Evolutionary conservation across 352 stramenopile genomes (phyloP), one percentile per base, ranked within the genome.

Genomic region (Globisporangium mamillatum): DNA sequence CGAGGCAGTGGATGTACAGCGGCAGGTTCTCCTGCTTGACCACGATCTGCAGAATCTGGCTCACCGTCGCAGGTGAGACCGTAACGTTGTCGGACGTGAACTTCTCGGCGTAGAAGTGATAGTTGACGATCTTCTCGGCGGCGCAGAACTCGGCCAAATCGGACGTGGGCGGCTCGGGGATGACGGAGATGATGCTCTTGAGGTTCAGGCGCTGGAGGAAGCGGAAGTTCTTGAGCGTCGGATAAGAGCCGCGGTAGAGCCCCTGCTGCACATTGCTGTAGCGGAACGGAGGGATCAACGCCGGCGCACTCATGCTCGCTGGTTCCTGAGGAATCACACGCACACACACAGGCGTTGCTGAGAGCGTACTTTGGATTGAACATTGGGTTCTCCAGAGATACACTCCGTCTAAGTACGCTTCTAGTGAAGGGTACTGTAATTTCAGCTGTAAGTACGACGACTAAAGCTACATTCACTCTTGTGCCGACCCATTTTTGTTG

Each of bases 51-150:
- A 95, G 41, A 60, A 95, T 94, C 69, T 91, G 80, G 56, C 77
- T 79, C n/a, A 86, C 84, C 0, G 77, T 90, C n/a, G 83, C 46
- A 0, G 88, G 86, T 24, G 82, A 90, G 41, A 94, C 88, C 12
- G 88, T 95, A 34, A 95, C 88, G 58, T 91, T 93, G 75, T 95
- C 88, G 48, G 81, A 92, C 61, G 88, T 93, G 78, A 93, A 95
- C 73, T 96, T 94, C 64, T 96, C 88, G 52, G 85, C 86, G 72
- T 90, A 87, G 63, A 94, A 94, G 53, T 93, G 86, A 70, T 90
- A 68, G 63, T 90, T 74, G 10, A 81, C 68, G 73, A 94, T 92
- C 63, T 82, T 78, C 65, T 96, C 88, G 54, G 73, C 70, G 0
- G 71, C 52, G 63, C 88, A 96, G 72, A 94, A 94, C 69, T 81